phyloP scores from a whole-genome alignment of 2,329 filamentous ascomycete species.

The Aspergillus unguis region DNA sequence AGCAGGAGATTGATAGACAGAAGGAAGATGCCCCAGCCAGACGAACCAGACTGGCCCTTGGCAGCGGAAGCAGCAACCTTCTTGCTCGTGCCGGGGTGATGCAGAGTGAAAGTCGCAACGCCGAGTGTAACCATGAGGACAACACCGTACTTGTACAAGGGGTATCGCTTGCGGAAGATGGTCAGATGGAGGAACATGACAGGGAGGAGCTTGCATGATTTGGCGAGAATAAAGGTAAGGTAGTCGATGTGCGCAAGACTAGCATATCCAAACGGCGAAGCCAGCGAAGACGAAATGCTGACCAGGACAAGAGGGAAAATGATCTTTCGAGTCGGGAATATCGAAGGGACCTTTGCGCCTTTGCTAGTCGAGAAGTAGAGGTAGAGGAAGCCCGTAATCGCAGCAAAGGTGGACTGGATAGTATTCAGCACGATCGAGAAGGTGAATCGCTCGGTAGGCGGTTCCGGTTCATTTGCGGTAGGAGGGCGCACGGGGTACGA shows the following conservation, averaged over 20 bases:
- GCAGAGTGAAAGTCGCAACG: conserved; percentile 91
- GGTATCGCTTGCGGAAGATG: conserved; percentile 82
- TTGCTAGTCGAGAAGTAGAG: conserved; percentile 62
- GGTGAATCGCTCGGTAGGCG: conserved; percentile 69
- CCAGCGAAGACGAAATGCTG: conserved; percentile 80
- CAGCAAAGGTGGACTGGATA: conserved; percentile 86
- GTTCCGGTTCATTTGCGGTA: conserved; percentile 42
- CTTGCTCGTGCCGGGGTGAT: conserved; percentile 64
- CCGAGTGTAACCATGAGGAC: conserved; percentile 86
- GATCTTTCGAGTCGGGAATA: conserved; percentile 76
- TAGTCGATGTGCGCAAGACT: conserved; percentile 93
- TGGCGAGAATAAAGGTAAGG: conserved; percentile 94
- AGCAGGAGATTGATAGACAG: conserved; percentile 88
- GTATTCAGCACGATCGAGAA: conserved; percentile 96
- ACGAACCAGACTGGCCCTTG: conserved; percentile 61
- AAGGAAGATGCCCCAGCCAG: conserved; percentile 69
- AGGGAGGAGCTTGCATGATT: conserved; percentile 97
- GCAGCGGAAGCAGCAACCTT: conserved; percentile 47
- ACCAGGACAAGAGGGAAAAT: conserved; percentile 77
- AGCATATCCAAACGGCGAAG: conserved; percentile 94
- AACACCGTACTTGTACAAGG: conserved; percentile 93
- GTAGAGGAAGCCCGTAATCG: conserved; percentile 76
- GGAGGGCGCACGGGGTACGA: conserved; percentile 64
- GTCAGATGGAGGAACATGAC: conserved; percentile 97
- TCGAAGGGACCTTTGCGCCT: conserved; percentile 45